A percentile compares a stretch with the other conserved stretches of the same genome.
Evolutionary conservation across 2,329 filamentous ascomycete species (phyloP).

Genomic region (Talaromyces sp.): DNA sequence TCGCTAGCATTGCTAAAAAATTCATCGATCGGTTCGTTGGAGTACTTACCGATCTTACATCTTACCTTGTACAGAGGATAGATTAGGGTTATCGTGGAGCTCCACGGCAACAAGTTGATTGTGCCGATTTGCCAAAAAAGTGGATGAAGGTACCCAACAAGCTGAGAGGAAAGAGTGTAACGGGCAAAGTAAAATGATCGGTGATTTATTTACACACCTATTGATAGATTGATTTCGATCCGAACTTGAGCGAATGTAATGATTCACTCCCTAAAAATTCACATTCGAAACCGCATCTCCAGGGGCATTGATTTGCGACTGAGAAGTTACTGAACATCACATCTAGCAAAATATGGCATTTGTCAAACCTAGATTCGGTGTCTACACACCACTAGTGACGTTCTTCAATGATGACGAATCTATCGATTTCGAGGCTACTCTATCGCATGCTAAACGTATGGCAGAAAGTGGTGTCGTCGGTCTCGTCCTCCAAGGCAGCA

Average conservation of each 20-base stretch:
- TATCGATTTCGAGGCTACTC: slow-evolving; percentile 39
- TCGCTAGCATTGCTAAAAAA: neutral
- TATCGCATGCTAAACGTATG: slow-evolving; percentile 45
- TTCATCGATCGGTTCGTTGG: neutral
- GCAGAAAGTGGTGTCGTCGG: slow-evolving; percentile 40
- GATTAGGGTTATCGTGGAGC: neutral
- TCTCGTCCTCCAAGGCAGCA: slow-evolving; percentile 48
- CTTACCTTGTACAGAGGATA: neutral
- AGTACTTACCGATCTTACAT: neutral
- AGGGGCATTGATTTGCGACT: neutral
- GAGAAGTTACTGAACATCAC: neutral
- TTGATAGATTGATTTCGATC: neutral
- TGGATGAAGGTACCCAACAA: neutral
- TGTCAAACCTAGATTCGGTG: slow-evolving; percentile 25
- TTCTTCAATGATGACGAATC: slow-evolving; percentile 46
- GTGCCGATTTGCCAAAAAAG: neutral
- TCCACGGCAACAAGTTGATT: neutral
- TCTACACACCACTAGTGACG: slow-evolving; percentile 47
- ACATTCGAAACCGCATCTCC: neutral
- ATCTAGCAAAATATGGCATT: neutral
- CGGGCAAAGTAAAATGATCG: neutral
- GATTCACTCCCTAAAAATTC: too few species aligned
- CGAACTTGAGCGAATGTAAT: neutral
- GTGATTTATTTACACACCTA: neutral
- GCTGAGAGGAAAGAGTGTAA: neutral